Base-by-base conservation (phyloP, 2,329 filamentous ascomycete species). In the Colletotrichum tanaceti region DNA sequence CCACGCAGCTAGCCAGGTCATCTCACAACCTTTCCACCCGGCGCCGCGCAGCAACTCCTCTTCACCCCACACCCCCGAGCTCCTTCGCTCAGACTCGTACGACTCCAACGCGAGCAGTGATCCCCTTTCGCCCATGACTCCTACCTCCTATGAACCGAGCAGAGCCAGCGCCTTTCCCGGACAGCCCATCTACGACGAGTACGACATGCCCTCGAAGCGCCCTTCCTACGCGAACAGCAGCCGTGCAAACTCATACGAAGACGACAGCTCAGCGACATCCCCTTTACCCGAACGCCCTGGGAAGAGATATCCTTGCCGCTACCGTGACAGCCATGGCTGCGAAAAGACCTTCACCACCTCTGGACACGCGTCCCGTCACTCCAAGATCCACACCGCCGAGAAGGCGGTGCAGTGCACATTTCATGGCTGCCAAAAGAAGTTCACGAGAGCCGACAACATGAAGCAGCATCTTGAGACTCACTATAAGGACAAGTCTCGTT, bases 391-490 rank as follows among this genome's bases (percentile, higher is more conserved):
- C 82, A 93, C 91, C 1, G 91, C 91, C 57, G 91, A 93, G 79
- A 94, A 94, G 81, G 89, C 89, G 16, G 90, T 93, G 24, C 87
- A 85, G 44, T 90, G 88, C 79, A 85, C 89, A 39, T 92, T 86
- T 74, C 81, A 85, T 0, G 90, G 90, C 68, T 94, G 92, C 82
- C 87, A 88, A 78, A 93, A 93, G 81, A 92, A 91, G 75, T 94
- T 94, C 74, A 93, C 91, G 13, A 90, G 92, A 71, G 90, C 91
- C 73, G 92, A 94, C 83, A 94, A 94, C 83, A 94, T 94, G 92
- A 93, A 93, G 84, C 92, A 94, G 80, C 92, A 94, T 75, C 85
- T 93, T 38, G 88, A 92, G 74, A 94, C 91, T 0, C 92, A 94
- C 77, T 90, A 87, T 79, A 90, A 89, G 78, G 86, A 89, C 71